Percentiles rank a stretch among this genome's conserved stretches.
Conservation (phyloP, 148 eudicot species). For the Fallopia convolvulus region DNA sequence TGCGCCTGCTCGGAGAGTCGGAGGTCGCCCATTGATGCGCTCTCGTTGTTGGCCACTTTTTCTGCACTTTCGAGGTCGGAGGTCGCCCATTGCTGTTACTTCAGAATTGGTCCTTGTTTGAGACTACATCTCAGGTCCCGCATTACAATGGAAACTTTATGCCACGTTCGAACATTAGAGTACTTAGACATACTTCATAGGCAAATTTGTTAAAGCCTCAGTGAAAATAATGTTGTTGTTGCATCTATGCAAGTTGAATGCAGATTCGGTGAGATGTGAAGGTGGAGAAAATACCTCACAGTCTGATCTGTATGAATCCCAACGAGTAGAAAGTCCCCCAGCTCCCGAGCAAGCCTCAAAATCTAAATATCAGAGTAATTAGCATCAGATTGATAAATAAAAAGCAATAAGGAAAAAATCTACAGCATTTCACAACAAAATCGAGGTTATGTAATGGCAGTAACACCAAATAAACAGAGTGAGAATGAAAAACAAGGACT, state of each 20-base stretch:
- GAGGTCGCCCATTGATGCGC: too few species aligned
- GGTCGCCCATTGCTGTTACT: neutral
- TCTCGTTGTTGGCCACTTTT: too few species aligned
- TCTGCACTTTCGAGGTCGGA: too few species aligned
- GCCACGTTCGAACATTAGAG: neutral
- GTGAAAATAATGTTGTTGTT: neutral
- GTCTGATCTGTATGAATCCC: slow-evolving; percentile 95
- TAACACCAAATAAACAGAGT: neutral
- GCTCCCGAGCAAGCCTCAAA: slow-evolving; percentile 77
- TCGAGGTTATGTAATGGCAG: neutral
- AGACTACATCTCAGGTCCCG: neutral
- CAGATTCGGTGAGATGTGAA: slow-evolving; percentile 3
- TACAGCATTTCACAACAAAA: neutral
- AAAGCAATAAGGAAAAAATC: neutral
- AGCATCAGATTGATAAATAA: neutral
- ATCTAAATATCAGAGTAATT: slow-evolving; percentile 33
- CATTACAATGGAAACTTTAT: neutral
- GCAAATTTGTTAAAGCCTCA: neutral
- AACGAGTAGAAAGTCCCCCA: slow-evolving; percentile 96
- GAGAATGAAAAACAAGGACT: neutral
- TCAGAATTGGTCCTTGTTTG: neutral
- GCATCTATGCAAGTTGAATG: neutral
- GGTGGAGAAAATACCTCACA: slow-evolving; percentile 41
- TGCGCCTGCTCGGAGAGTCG: too few species aligned
- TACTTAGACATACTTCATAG: neutral